Conservation (phyloP, 768 basidiomycete species). For the Exidia glandulosa region DNA sequence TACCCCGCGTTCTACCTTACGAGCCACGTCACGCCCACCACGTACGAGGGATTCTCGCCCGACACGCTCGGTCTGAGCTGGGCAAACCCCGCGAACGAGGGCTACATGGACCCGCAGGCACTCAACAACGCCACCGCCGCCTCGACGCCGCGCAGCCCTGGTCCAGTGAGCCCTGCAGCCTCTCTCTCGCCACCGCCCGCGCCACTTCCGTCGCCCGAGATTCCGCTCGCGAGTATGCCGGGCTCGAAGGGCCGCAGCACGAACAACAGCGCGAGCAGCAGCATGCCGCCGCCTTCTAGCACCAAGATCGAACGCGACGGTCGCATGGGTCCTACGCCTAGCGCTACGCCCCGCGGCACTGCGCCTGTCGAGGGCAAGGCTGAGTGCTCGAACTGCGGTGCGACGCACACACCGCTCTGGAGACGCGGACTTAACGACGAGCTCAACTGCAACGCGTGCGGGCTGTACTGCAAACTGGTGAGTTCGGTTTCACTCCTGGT, state of each 20-base stretch:
- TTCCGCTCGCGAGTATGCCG: background rate
- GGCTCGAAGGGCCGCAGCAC: background rate
- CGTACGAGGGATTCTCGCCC: background rate
- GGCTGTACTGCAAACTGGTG: constrained; percentile 78
- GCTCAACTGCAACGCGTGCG: constrained; percentile 82
- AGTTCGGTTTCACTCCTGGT: constrained; percentile 16
- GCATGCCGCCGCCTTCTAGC: background rate
- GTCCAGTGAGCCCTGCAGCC: too few species aligned
- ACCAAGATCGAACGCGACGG: constrained; percentile 46
- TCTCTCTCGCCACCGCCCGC: background rate
- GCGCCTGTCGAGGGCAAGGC: constrained; percentile 58
- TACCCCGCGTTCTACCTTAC: constrained; percentile 1
- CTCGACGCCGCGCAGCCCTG: background rate
- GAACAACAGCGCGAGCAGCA: background rate
- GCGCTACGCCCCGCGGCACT: constrained; percentile 21
- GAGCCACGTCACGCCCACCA: too few species aligned
- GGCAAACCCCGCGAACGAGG: background rate
- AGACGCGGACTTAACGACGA: constrained; percentile 79
- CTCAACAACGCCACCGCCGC: constrained; percentile 3
- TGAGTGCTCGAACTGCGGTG: constrained; percentile 81
- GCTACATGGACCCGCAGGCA: background rate
- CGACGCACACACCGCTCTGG: constrained; percentile 83
- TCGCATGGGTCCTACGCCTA: background rate
- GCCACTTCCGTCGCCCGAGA: background rate
- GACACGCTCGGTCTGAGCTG: background rate